Evolutionary conservation across 2,329 filamentous ascomycete species (phyloP), one percentile per base, ranked within the genome.

Genomic region (Tetracladium maxilliforme): DNA sequence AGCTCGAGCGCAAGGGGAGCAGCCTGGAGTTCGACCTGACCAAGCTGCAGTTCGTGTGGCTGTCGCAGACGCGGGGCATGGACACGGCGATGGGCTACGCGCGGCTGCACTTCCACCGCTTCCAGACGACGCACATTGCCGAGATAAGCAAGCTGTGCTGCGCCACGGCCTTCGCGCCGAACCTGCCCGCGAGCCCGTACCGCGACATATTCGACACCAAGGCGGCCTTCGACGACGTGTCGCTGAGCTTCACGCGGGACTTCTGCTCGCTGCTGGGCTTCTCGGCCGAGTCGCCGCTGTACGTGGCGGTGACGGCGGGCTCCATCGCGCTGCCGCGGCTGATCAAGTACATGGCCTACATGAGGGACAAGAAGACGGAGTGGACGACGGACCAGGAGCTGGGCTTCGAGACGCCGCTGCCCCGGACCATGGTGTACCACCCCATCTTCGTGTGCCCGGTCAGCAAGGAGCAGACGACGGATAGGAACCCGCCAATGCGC

Each of bases 371-470:
- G 51, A 74, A 81, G 33, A 92, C 87, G 1, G 86, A 92, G 49
- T 98, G 90, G 90, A 94, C 86, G 1, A 86, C 82, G 5, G 69
- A 79, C 32, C 75, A 90, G 42, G 90, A 98, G 49, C 59, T 98
- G 11, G 83, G 87, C 0, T 90, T 86, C 44, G 64, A 81, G 40
- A 73, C 68, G 2, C 63, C 68, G 3, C 51, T 74, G 3, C 67
- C 69, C 1, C 44, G 49, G 24, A 63, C 57, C 35, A 70, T 70
- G 64, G 58, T 74, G 24, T 98, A 92, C 57, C 90, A 98, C 49
- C 80, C 80, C 28, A 94, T 98, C 44, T 98, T 98, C 45, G 90
- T 98, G 21, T 98, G 90, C 44, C 90, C 90, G 0, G 90, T 98
- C 5, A 86, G 78, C 41, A 95, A 95, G 49, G 90, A 94, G 45